Percentiles rank a stretch among this genome's conserved stretches.
Conservation (phyloP, 2,329 filamentous ascomycete genomes). For the Aspergillus thermomutatus region DNA sequence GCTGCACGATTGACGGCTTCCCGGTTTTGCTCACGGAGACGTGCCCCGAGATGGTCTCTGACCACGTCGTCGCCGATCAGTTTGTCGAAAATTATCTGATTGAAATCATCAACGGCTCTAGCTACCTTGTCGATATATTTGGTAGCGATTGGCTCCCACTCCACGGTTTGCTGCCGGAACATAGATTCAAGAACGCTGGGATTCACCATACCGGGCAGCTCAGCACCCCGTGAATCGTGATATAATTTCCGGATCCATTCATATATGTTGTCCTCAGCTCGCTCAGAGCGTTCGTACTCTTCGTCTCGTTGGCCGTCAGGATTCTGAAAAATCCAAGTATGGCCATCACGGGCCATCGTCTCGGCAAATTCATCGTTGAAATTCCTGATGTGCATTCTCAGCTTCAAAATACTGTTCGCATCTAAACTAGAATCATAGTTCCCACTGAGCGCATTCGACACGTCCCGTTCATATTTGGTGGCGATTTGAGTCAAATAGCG, state of each 20-base stretch:
- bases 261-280: slow-evolving; percentile 10
- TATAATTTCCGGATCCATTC: slow-evolving; percentile 16
- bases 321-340: slow-evolving; percentile 9
- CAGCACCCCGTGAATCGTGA: slow-evolving; percentile 16
- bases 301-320: slow-evolving; percentile 1
- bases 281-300: slow-evolving; percentile 2
- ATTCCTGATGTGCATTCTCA: slow-evolving; percentile 15
- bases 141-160: slow-evolving; percentile 11
- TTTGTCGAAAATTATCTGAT: background rate
- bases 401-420: slow-evolving; percentile 9
- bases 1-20: background rate
- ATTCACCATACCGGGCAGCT: slow-evolving; percentile 19
- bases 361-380: slow-evolving; percentile 12
- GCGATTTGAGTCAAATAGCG: slow-evolving; percentile 14
- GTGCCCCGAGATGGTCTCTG: background rate
- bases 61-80: background rate
- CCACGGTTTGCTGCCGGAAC: slow-evolving; percentile 16
- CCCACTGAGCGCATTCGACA: slow-evolving; percentile 12
- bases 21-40: background rate
- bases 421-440: slow-evolving; percentile 9
- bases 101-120: background rate
- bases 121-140: slow-evolving; percentile 3
- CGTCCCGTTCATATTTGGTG: slow-evolving; percentile 10
- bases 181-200: slow-evolving; percentile 16
- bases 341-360: slow-evolving; percentile 5